Percentiles rank a stretch among this genome's conserved stretches.
Evolutionary conservation across 2,329 filamentous ascomycete genomes (phyloP).

Genomic region (Apiospora saccharicola): DNA sequence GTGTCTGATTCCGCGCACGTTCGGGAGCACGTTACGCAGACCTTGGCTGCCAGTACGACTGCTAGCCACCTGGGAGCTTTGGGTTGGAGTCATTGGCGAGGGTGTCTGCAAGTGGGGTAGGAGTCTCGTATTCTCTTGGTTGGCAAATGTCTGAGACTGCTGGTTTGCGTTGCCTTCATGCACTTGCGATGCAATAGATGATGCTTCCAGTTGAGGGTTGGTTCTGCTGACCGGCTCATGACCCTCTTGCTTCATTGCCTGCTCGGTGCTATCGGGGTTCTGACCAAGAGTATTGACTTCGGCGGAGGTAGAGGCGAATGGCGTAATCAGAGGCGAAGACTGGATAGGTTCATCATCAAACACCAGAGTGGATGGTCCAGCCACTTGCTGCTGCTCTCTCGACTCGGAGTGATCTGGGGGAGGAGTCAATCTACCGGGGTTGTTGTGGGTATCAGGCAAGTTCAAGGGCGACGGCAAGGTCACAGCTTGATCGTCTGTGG

Average conservation of each 20-base stretch:
- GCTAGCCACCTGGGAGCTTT: constrained; percentile 1
- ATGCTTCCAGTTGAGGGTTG: background rate
- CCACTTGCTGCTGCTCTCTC: background rate
- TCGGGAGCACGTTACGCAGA: background rate
- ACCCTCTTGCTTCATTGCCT: background rate
- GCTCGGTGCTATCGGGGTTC: background rate
- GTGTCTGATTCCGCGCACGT: background rate
- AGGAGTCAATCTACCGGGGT: background rate
- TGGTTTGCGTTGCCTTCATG: background rate
- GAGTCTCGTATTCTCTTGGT: background rate
- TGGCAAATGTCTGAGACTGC: background rate
- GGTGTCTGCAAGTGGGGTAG: background rate
- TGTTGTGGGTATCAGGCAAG: background rate
- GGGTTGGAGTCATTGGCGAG: background rate
- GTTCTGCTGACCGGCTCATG: background rate
- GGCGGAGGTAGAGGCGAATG: background rate
- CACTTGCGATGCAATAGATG: background rate
- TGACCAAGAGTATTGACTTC: background rate
- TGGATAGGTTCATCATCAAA: background rate
- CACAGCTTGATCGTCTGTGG: background rate
- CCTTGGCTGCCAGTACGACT: constrained; percentile 16
- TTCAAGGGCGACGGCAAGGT: no score
- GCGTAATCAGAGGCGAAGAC: background rate
- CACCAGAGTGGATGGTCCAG: background rate
- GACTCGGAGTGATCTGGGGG: background rate